Base-by-base conservation (phyloP, 2,329 filamentous ascomycete species). In the Colletotrichum graminicola region DNA sequence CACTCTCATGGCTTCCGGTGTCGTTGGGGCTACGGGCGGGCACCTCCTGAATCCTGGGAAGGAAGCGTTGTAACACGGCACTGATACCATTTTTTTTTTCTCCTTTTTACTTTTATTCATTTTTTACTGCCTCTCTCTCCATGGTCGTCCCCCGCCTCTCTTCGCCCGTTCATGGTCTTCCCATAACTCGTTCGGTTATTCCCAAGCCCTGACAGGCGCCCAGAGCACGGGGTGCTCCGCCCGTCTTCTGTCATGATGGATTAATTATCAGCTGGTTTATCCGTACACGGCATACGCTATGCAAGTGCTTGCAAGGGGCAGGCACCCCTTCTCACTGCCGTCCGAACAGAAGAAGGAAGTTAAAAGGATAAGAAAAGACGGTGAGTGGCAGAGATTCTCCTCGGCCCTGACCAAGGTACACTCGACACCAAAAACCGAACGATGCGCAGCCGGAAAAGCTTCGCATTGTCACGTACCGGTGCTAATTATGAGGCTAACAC, bases 321-420 rank as follows among this genome's bases (percentile, higher is more conserved):
- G 16, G 39, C 54, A 55, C 66, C 36, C 62, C 43, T 52, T 49
- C 36, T 26, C 45, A 45, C 34, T 63, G 47, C 54, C 39, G 32
- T 43, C 62, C 23, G 54, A 60, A 62, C 45, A 39, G 23, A 52
- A 52, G 23, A 52, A 52, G 23, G 61, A 67, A 71, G 23, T 67
- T 49, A 57, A 26, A 64, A 64, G 34, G 34, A 57, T 45, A 49
- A 26, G 26, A 57, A 71, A 71, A 71, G 67, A 67, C 67, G 67
- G 67, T 67, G 67, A 71, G 39, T n/a, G 14, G 36, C 23, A 36
- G 36, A 41, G 47, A 18, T 23, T 49, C 23, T 62, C 51, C 26
- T 57, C 43, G 67, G 52, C 12, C 43, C 34, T 21, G 36, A 23
- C 2, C 47, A 43, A 41, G 4, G 14, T 41, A 41, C 54, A 49